Base-by-base conservation (phyloP, 2,329 filamentous ascomycete species). In the Diaporthe eres region DNA sequence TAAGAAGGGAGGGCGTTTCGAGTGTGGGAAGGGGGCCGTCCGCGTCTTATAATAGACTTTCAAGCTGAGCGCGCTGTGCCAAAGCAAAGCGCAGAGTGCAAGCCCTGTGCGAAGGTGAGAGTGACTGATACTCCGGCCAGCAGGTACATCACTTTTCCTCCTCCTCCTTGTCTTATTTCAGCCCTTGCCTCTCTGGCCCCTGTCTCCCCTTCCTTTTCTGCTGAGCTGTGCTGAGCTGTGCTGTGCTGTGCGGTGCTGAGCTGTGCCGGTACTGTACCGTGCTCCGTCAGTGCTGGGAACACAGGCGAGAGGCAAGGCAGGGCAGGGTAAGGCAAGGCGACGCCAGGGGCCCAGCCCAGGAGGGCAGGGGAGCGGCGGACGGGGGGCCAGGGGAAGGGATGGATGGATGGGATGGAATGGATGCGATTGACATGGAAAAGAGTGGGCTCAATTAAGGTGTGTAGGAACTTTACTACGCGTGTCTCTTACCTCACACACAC, bases 41-140 rank as follows among this genome's bases (percentile, higher is more conserved):
- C 76, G 73, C 77, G 75, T 78, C 77, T 78, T 78, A 78, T 78
- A 78, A 77, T 78, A 78, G 74, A 61, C 65, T 71, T 77, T 75
- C 68, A 77, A 77, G 68, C 68, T 75, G 68, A 70, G 49, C 49
- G 75, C 63, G 75, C 75, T 51, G 68, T 75, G 72, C 60, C 72
- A 70, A 70, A 58, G 42, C 67, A 74, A 70, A 74, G 70, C 65
- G 39, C 71, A 73, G 58, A 53, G 58, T 73, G 71, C 58, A 63
- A 65, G 71, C 71, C 71, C 71, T 61, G 58, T 73, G 71, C 58
- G 71, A 73, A 63, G 51, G 58, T 73, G 71, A 63, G 61, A 65
- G 71, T 65, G 58, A 73, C 51, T 61, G 58, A 55, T 73, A 73
- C 58, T 73, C 71, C 71, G 71, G 51, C 55, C 47, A 65, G 28